Conservation (phyloP, 2,329 filamentous ascomycete genomes). For the Botrytis fragariae region DNA sequence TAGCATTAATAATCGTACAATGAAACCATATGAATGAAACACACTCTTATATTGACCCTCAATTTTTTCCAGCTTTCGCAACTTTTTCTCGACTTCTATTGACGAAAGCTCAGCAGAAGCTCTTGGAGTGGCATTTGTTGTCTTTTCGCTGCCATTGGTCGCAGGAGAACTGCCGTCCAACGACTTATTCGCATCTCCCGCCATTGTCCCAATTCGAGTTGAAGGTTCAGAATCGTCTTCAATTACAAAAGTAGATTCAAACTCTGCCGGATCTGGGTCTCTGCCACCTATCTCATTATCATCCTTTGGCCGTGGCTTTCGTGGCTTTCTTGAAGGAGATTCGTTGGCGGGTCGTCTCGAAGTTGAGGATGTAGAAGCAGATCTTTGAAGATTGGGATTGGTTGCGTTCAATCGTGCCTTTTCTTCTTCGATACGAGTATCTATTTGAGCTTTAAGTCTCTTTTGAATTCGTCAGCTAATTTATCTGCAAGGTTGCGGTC, state of each 20-base stretch:
- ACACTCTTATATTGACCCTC: conserved; percentile 83
- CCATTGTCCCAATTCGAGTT: conserved; percentile 56
- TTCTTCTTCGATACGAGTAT: conserved; percentile 86
- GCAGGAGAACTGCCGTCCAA: conserved; percentile 30
- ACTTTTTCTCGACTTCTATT: conserved; percentile 68
- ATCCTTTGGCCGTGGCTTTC: conserved; percentile 34
- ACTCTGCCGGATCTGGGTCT: conserved; percentile 77
- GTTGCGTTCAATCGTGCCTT: conserved; percentile 63
- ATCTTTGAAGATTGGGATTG: conserved; percentile 43
- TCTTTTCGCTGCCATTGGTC: conserved; percentile 34
- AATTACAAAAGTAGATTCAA: conserved; percentile 81
- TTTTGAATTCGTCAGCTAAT: conserved; percentile 40
- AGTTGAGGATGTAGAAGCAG: conserved; percentile 40
- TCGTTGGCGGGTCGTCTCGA: conserved; percentile 31
- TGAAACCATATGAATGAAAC: conserved; percentile 20
- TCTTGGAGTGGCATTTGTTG: conserved; percentile 26
- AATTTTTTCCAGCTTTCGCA: conserved; percentile 86
- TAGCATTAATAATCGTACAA: conserved; percentile 23
- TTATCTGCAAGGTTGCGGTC: conserved; percentile 12
- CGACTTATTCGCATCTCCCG: conserved; percentile 22
- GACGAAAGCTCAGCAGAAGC: conserved; percentile 53
- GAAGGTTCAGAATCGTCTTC: conserved; percentile 73
- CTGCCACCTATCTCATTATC: conserved; percentile 30
- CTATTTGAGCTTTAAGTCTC: conserved; percentile 81
- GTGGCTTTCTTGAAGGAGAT: conserved; percentile 32